Base-by-base conservation (phyloP, 129 eudicot species). In the Pittosporum tobira region DNA sequence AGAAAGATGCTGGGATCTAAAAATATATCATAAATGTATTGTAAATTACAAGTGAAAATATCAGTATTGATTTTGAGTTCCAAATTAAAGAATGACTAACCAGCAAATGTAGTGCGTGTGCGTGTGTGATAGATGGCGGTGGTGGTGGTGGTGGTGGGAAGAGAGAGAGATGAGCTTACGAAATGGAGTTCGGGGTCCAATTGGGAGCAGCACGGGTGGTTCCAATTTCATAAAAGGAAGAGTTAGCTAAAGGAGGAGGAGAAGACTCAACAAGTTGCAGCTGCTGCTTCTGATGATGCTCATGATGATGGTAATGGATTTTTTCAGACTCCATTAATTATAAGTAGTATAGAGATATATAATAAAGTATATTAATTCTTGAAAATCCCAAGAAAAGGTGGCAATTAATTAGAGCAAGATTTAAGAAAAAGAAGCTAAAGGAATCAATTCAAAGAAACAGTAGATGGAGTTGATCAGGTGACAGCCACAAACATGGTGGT, bases 301-400 rank as follows among this genome's bases (percentile, higher is more conserved):
- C 77, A 22, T 69, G 88, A 47, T 72, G 72, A 13, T 77, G 79
- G 50, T 67, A 73, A 71, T 84, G 80, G 60, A 64, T 60, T 50
- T 81, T 79, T 79, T 84, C 73, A 77, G 96, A 79, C 72, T 85
- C 94, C 96, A 88, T 56, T 88, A 58, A 68, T 62, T 42, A 74
- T 31, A 49, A 65, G 19, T 50, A 52, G 51, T 48, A 55, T 65
- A 69, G 63, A 57, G 16, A 48, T 48, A 48, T 48, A 28, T 34
- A 42, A 30, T 30, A 53, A 31, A n/a, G 9, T 65, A 46, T 43
- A 45, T 61, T 38, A 68, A 64, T 68, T 61, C 81, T 88, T 88
- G 91, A 88, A 84, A 88, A 88, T 88, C 97, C 97, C 97, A 84
- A 88, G 85, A 81, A 65, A 68, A 16, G 61, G 66, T 21, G 40